Conservation (phyloP, 2,329 filamentous ascomycete species). For the Sordariomycetes sp. region DNA sequence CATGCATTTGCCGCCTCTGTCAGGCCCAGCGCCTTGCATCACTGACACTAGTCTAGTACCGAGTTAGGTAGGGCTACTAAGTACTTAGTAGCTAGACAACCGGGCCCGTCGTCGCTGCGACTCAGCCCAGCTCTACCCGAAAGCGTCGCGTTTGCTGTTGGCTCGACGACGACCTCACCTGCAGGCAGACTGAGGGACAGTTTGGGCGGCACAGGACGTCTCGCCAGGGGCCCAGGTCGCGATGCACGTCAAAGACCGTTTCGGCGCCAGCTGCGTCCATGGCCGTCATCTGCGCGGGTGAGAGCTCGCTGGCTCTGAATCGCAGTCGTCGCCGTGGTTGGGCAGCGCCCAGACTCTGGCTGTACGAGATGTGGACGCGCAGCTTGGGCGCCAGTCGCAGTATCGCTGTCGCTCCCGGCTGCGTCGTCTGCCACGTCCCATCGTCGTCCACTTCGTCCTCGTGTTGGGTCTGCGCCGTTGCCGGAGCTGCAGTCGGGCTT, state of each 20-base stretch:
- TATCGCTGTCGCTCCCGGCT: background rate
- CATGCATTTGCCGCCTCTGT: no score
- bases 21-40: no score
- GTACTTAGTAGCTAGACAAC: no score
- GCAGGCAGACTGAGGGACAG: background rate
- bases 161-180: background rate
- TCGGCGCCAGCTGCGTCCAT: background rate
- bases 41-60: background rate
- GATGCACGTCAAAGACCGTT: background rate
- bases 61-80: no score
- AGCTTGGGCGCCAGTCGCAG: background rate
- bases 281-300: background rate
- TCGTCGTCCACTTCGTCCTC: background rate
- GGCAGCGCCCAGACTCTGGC: no score
- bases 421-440: background rate
- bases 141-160: no score
- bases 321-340: background rate
- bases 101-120: no score
- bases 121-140: background rate
- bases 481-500: background rate
- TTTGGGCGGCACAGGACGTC: background rate
- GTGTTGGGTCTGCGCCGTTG: no score
- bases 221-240: background rate
- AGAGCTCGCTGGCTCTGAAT: background rate
- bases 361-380: background rate